These are phyloP conservation scores for Coix lacrymajobi DNA, from an alignment of 176 grass and related monocot genomes.

Conservation along the genomic window DNA sequence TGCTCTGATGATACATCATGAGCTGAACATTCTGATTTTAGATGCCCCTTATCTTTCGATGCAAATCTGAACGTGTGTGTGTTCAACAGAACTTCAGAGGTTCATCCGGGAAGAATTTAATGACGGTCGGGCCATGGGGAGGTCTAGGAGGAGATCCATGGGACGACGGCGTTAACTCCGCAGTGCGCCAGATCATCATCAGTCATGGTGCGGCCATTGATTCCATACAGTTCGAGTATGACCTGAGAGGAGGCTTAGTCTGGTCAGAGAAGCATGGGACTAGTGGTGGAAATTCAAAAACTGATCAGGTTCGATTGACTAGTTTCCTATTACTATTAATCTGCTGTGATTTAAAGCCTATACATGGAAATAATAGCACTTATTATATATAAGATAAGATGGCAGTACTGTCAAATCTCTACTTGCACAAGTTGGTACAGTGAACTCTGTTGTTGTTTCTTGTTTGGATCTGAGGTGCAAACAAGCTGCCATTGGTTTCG, in stretches of 20 bases:
- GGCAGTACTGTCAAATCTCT: background rate
- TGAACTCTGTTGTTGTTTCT: background rate
- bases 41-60: background rate
- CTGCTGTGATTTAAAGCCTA: background rate
- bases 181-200: slow-evolving; percentile 35
- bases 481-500: background rate
- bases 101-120: slow-evolving; percentile 27
- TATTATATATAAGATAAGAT: background rate
- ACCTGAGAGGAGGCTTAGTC: slow-evolving; percentile 34
- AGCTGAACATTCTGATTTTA: background rate
- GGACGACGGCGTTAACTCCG: slow-evolving; percentile 46
- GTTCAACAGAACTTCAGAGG: slow-evolving; percentile 38
- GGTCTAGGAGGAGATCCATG: slow-evolving; percentile 41
- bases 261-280: slow-evolving; percentile 50
- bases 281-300: slow-evolving; percentile 21
- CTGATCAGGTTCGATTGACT: slow-evolving; percentile 36
- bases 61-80: background rate
- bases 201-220: slow-evolving; percentile 34
- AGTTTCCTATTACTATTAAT: background rate
- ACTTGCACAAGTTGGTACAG: background rate
- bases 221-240: slow-evolving; percentile 51
- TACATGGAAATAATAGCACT: background rate
- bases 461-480: background rate
- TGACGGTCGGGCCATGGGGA: slow-evolving; percentile 49
- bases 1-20: background rate